phyloP scores from a whole-genome alignment of 2,329 filamentous ascomycete species.

The Alternaria solani region DNA sequence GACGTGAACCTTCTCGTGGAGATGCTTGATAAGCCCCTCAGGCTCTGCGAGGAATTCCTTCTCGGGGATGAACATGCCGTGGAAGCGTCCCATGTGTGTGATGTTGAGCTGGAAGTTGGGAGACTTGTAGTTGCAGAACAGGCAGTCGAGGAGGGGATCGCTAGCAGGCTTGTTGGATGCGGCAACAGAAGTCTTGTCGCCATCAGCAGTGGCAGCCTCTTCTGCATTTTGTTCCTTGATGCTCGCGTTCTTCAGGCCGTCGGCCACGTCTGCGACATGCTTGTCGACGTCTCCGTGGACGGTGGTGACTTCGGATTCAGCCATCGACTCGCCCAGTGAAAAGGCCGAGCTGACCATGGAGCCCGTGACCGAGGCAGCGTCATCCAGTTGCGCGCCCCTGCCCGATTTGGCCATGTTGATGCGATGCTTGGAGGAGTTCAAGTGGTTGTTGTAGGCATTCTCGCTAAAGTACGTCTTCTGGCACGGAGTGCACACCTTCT shows the following conservation, averaged over 20 bases:
- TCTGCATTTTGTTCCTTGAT: slow-evolving; percentile 51
- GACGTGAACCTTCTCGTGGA: slow-evolving; percentile 81
- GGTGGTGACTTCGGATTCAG: slow-evolving; percentile 57
- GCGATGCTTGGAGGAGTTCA: slow-evolving; percentile 90
- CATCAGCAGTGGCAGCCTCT: slow-evolving; percentile 51
- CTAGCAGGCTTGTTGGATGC: slow-evolving; percentile 42
- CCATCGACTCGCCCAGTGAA: slow-evolving; percentile 82
- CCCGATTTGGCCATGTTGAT: slow-evolving; percentile 64
- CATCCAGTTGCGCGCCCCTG: slow-evolving; percentile 56
- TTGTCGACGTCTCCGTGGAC: slow-evolving; percentile 74
- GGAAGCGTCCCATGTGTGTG: slow-evolving; percentile 88
- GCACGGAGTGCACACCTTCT: slow-evolving; percentile 82
- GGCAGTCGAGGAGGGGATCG: slow-evolving; percentile 65
- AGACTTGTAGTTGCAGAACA: slow-evolving; percentile 92
- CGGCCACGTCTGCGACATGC: slow-evolving; percentile 79
- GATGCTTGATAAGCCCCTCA: slow-evolving; percentile 78
- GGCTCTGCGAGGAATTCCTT: slow-evolving; percentile 82
- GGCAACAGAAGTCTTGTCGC: slow-evolving; percentile 48
- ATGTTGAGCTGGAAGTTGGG: slow-evolving; percentile 78
- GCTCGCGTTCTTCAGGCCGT: slow-evolving; percentile 74
- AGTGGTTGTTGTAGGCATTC: slow-evolving; percentile 92
- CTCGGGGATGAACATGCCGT: slow-evolving; percentile 97
- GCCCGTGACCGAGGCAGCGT: slow-evolving; percentile 67
- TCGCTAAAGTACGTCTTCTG: slow-evolving; percentile 95
- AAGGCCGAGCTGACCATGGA: slow-evolving; percentile 92